These are phyloP conservation scores for Grifola frondosa DNA, from an alignment of 1,284 basidiomycete genomes.

Conservation along the genomic window DNA sequence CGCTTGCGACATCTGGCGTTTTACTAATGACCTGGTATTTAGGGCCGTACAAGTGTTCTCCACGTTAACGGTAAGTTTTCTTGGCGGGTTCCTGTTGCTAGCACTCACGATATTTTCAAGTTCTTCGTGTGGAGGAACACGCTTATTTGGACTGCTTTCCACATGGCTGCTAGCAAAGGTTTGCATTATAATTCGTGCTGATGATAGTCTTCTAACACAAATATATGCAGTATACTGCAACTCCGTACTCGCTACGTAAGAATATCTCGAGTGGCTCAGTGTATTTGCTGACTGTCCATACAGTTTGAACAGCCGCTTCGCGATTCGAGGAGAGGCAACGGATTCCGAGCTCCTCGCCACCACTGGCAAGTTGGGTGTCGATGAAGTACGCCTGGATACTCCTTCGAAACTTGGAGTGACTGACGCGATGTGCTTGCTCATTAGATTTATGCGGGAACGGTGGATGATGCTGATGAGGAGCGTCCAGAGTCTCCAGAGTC, in stretches of 20 bases:
- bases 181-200: neutral
- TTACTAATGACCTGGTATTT: neutral
- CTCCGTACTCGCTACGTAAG: constrained; percentile 15
- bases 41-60: constrained; percentile 13
- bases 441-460: too few species aligned
- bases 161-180: constrained; percentile 18
- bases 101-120: neutral
- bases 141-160: constrained; percentile 17
- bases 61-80: constrained; percentile 11
- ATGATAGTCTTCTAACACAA: neutral
- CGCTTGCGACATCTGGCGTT: neutral
- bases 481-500: too few species aligned
- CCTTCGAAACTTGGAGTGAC: too few species aligned
- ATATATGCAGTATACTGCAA: constrained; percentile 8
- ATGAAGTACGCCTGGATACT: too few species aligned
- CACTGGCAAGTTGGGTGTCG: too few species aligned
- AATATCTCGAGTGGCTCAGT: too few species aligned
- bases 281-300: neutral
- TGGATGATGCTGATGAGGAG: too few species aligned
- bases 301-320: constrained; percentile 14
- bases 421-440: too few species aligned
- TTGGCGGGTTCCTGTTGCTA: neutral
- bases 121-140: constrained; percentile 12
- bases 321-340: too few species aligned
- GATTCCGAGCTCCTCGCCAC: too few species aligned